A percentile compares a stretch with the other conserved stretches of the same genome.
phyloP scores from a whole-genome alignment of 805 yeast genomes.

The Cephaloascus albidus region DNA sequence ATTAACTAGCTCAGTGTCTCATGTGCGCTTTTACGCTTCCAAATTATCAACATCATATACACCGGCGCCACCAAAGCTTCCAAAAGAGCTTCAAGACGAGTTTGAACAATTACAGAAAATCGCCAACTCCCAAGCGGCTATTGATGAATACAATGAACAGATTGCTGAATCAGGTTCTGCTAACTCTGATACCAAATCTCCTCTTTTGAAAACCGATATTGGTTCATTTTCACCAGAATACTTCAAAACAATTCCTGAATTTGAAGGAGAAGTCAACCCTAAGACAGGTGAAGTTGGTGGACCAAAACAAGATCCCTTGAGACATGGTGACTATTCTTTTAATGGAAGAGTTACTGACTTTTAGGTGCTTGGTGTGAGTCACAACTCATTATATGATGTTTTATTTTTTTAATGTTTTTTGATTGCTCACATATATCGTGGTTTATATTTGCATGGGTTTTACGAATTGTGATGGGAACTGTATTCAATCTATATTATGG shows the following conservation, averaged over 20 bases:
- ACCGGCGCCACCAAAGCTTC: slow-evolving; percentile 60
- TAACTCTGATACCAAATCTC: slow-evolving; percentile 17
- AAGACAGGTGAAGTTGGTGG: slow-evolving; percentile 94
- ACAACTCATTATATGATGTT: background rate
- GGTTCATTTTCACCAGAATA: slow-evolving; percentile 61
- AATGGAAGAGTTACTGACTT: slow-evolving; percentile 97
- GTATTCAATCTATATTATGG: no score
- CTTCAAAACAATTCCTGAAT: slow-evolving; percentile 81
- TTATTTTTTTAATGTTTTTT: no score
- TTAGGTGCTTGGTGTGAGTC: slow-evolving; percentile 16
- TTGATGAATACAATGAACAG: slow-evolving; percentile 59
- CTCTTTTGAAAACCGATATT: slow-evolving; percentile 39
- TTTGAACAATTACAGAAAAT: slow-evolving; percentile 77
- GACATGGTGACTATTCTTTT: slow-evolving; percentile 88
- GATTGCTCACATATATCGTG: no score
- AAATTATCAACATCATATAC: slow-evolving; percentile 15
- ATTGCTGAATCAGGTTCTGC: slow-evolving; percentile 20
- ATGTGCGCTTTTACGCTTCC: slow-evolving; percentile 6
- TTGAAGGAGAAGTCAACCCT: slow-evolving; percentile 91
- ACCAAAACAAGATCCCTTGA: slow-evolving; percentile 93
- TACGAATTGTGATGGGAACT: no score
- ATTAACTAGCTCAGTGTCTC: no score
- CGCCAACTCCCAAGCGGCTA: slow-evolving; percentile 72
- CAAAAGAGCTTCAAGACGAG: slow-evolving; percentile 79
- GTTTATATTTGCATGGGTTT: no score